phyloP scores from a whole-genome alignment of 2,329 filamentous ascomycete species.

The Furcasterigmium furcatum region DNA sequence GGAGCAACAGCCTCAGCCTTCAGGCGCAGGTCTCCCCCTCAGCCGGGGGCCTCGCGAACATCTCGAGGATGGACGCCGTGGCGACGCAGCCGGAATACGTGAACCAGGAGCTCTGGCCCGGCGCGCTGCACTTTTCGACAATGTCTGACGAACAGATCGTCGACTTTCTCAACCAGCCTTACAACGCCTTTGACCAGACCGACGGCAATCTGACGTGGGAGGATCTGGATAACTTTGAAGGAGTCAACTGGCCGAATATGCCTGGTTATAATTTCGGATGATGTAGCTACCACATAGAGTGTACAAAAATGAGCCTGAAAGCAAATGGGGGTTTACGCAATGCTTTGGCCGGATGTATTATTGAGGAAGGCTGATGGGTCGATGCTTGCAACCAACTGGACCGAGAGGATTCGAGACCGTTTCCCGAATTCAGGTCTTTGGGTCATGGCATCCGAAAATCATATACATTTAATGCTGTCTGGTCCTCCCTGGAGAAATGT shows the following conservation, averaged over 20 bases:
- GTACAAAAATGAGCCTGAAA: too few species aligned
- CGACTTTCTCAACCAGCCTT: conserved; percentile 62
- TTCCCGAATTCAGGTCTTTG: too few species aligned
- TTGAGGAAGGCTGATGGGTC: too few species aligned
- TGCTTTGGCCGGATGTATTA: too few species aligned
- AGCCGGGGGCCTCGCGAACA: too few species aligned
- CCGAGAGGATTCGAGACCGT: too few species aligned
- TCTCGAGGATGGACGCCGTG: conserved; percentile 9
- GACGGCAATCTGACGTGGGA: conserved; percentile 56
- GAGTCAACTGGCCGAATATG: conserved; percentile 46
- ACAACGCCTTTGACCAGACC: conserved; percentile 53
- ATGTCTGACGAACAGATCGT: conserved; percentile 70
- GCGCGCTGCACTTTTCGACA: conserved; percentile 59
- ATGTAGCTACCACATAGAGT: too few species aligned
- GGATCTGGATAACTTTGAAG: conserved; percentile 55
- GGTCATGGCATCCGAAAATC: too few species aligned
- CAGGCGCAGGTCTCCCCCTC: too few species aligned
- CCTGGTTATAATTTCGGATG: conserved; percentile 33
- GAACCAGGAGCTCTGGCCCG: conserved; percentile 35
- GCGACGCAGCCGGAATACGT: conserved; percentile 20
- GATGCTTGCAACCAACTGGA: too few species aligned
- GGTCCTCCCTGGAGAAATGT: too few species aligned
- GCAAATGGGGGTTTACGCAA: not conserved
- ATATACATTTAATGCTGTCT: too few species aligned
- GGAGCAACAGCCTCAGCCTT: not conserved